Base-by-base conservation (phyloP, 139 green algal genomes). In the Pleodorina starrii region DNA sequence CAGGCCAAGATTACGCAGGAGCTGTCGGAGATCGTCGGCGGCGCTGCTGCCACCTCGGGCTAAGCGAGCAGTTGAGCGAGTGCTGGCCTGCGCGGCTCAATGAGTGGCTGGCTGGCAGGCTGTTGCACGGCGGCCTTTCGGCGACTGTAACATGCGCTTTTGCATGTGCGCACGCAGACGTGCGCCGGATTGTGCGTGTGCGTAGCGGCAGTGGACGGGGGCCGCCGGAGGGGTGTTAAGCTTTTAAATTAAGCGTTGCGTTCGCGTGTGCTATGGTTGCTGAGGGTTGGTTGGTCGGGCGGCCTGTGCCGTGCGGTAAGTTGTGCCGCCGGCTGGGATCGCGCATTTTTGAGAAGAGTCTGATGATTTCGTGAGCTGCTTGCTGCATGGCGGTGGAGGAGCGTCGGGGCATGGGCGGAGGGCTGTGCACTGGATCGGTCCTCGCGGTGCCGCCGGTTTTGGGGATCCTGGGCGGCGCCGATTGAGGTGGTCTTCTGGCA, bases 1-100 rank as follows among this genome's bases (percentile, higher is more conserved):
- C 98, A 99, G 95, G 96, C 96, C 29, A 94, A 94, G 95, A 99
- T 99, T 89, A 99, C 98, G 29, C 96, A 95, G 77, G 96, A 99
- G 92, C 84, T 96, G 51, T 57, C 87, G 1, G 93, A 99, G 95
- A 97, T 98, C 42, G 92, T 96, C 14, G 92, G 92, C 25, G 97
- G 97, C 40, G 93, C 95, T 68, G 93, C 90, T 36, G 94, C 94
- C 46, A 71, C 69, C 43, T 91, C 77, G 78, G 19, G 48, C 60
- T 93, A 93, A 93, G 23, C 60, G 54, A 32, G 25, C 54, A 27
- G 54, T 66, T 21, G 54, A 66, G 54, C 54, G 25, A 25, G 54
- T 66, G 54, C 6, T 66, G 25, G 54, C 5, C 6, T 66, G 54
- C 3, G n/a, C n/a, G n/a, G n/a, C n/a, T n/a, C n/a, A 32, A 25